Evolutionary conservation across 331 rosid species (phyloP).

Genomic region (Saraca asoca): DNA sequence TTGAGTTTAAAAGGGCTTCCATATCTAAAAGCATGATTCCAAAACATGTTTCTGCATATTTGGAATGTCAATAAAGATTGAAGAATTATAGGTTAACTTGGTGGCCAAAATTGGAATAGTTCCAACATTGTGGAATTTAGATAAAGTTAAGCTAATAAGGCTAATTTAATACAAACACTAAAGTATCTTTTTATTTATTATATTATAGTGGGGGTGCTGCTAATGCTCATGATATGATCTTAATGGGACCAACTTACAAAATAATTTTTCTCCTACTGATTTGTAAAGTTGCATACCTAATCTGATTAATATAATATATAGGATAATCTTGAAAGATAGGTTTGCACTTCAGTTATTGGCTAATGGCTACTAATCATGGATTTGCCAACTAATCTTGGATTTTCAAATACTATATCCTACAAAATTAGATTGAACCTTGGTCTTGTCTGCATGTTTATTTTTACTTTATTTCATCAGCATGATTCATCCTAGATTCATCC

Average conservation of each 20-base stretch:
- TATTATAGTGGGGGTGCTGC: conserved; percentile 8
- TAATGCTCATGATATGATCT: conserved; percentile 29
- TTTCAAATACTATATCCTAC: background rate
- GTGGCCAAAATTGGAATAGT: background rate
- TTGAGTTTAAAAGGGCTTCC: background rate
- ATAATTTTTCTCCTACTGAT: background rate
- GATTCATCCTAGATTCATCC: background rate
- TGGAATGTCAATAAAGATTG: background rate
- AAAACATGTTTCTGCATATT: background rate
- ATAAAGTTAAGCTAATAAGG: background rate
- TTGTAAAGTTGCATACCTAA: conserved; percentile 31
- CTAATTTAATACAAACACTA: background rate
- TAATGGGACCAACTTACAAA: conserved; percentile 34
- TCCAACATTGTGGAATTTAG: background rate
- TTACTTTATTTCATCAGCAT: background rate
- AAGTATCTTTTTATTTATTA: conserved; percentile 1
- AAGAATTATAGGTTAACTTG: conserved; percentile 6
- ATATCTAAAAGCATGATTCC: background rate
- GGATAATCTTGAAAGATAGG: conserved; percentile 1
- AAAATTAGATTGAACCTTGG: too few relatives aligned
- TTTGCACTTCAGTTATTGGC: background rate
- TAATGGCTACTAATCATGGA: too few relatives aligned
- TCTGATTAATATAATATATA: conserved; percentile 25
- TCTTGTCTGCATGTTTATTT: conserved; percentile 11
- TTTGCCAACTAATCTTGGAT: conserved; percentile 20